These are phyloP conservation scores for Crithidia acanthocephali DNA, from an alignment of 208 protist genomes.

Conservation along the genomic window DNA sequence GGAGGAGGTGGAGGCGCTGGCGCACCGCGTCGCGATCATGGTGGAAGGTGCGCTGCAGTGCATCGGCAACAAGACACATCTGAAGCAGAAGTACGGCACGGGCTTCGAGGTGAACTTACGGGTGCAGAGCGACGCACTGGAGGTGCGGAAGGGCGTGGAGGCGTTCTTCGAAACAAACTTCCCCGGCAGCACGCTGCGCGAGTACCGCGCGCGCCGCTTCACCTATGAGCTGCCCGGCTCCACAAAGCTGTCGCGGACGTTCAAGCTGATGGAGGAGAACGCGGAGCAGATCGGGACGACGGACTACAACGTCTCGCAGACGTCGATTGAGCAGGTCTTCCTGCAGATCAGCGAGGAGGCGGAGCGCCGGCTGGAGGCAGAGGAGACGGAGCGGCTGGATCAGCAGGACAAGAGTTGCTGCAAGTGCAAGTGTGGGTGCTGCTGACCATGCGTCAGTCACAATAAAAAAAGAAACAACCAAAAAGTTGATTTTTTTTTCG, in stretches of 20 bases:
- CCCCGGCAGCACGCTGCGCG: constrained; percentile 32
- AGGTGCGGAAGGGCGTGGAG: constrained; percentile 22
- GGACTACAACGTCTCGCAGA: constrained; percentile 84
- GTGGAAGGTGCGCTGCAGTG: constrained; percentile 69
- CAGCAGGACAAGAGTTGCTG: constrained; percentile 27
- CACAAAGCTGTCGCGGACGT: constrained; percentile 42
- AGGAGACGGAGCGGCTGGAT: constrained; percentile 33
- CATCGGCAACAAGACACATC: constrained; percentile 73
- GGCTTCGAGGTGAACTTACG: constrained; percentile 66
- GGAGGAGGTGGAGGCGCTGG: constrained; percentile 93
- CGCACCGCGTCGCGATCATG: constrained; percentile 79
- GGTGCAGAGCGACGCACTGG: constrained; percentile 25
- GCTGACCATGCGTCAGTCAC: not conserved
- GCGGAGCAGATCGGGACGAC: constrained; percentile 32
- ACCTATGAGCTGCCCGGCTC: constrained; percentile 47
- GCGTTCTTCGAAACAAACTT: constrained; percentile 47
- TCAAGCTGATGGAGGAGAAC: constrained; percentile 47
- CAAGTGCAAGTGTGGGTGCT: constrained; percentile 27
- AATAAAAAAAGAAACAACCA: not conserved
- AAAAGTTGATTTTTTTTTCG: not conserved
- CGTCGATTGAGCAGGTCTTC: constrained; percentile 86
- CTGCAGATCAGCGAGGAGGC: constrained; percentile 63
- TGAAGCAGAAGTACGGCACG: constrained; percentile 73
- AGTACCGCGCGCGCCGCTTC: constrained; percentile 46
- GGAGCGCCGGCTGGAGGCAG: constrained; percentile 30